A percentile compares a stretch with the other conserved stretches of the same genome.
These are phyloP conservation scores for Oryza punctata DNA, from an alignment of 176 grass and related monocot species.

Conservation along the genomic window DNA sequence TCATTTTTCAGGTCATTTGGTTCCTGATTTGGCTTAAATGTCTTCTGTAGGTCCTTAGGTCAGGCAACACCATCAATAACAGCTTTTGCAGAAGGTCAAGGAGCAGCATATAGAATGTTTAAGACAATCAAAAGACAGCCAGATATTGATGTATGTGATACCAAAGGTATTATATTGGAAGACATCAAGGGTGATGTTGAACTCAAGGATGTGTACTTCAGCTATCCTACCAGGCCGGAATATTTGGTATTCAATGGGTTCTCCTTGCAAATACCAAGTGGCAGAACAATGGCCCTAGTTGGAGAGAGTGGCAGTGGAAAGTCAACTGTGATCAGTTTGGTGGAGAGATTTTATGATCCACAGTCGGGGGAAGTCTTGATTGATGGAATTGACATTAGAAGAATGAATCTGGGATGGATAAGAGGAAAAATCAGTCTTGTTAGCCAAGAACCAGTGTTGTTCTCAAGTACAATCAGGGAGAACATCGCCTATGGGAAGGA, in stretches of 20 bases:
- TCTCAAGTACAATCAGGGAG: constrained; percentile 71
- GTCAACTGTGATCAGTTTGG: constrained; percentile 75
- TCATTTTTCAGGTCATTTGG: neutral
- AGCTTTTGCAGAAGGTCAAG: constrained; percentile 84
- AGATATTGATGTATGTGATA: constrained; percentile 59
- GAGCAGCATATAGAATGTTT: constrained; percentile 85
- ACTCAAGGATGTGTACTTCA: constrained; percentile 79
- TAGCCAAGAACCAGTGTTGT: constrained; percentile 85
- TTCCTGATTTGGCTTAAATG: constrained; percentile 12
- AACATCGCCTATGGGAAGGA: constrained; percentile 87
- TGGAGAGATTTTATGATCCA: constrained; percentile 93
- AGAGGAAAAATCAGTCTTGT: constrained; percentile 80
- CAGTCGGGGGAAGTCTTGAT: constrained; percentile 78
- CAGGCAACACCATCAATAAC: constrained; percentile 66
- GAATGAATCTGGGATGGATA: constrained; percentile 64
- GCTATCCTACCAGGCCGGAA: constrained; percentile 69
- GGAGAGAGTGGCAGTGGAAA: constrained; percentile 90
- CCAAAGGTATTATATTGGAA: constrained; percentile 61
- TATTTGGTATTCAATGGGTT: constrained; percentile 73
- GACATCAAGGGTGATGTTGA: constrained; percentile 77
- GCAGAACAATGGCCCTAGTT: constrained; percentile 80
- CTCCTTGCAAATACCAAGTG: constrained; percentile 60
- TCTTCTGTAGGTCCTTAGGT: constrained; percentile 70
- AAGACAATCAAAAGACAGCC: constrained; percentile 76
- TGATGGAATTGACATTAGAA: constrained; percentile 72